A percentile compares a stretch with the other conserved stretches of the same genome.
phyloP scores from a whole-genome alignment of 2,329 filamentous ascomycete genomes.

The Catunica adiposa region DNA sequence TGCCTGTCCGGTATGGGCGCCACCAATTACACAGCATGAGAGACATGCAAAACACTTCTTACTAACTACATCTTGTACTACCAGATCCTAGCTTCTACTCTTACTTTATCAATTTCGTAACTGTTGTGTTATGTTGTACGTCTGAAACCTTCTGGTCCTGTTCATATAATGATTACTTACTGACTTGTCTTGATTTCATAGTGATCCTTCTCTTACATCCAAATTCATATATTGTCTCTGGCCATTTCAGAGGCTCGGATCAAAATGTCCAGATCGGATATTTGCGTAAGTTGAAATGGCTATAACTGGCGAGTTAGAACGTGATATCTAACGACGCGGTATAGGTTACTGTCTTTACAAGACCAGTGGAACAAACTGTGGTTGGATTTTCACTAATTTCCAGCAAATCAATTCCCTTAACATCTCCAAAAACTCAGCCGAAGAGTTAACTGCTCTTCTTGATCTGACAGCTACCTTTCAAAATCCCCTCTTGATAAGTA shows the following conservation, averaged over 20 bases:
- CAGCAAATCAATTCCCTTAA: background rate
- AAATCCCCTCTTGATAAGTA: background rate
- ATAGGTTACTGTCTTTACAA: slow-evolving; percentile 4
- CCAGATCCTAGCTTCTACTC: slow-evolving; percentile 8
- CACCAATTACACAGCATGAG: slow-evolving; percentile 4
- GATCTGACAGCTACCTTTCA: slow-evolving; percentile 2
- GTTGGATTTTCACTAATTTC: background rate
- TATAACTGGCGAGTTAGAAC: background rate
- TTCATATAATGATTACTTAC: background rate
- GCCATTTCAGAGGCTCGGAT: background rate
- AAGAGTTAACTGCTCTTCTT: background rate
- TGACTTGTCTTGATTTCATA: background rate
- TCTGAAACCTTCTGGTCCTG: background rate
- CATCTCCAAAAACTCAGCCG: slow-evolving; percentile 1
- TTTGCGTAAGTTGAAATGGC: background rate
- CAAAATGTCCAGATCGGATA: slow-evolving; percentile 5
- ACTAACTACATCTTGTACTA: background rate
- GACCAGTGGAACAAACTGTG: background rate
- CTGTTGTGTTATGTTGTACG: slow-evolving; percentile 6
- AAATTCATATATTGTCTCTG: background rate
- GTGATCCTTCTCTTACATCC: background rate
- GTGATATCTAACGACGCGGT: background rate
- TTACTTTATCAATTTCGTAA: slow-evolving; percentile 4
- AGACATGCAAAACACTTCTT: background rate
- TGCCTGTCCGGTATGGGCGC: slow-evolving; percentile 6